Conservation (phyloP, 768 basidiomycete genomes). For the Hericium alpestre region DNA sequence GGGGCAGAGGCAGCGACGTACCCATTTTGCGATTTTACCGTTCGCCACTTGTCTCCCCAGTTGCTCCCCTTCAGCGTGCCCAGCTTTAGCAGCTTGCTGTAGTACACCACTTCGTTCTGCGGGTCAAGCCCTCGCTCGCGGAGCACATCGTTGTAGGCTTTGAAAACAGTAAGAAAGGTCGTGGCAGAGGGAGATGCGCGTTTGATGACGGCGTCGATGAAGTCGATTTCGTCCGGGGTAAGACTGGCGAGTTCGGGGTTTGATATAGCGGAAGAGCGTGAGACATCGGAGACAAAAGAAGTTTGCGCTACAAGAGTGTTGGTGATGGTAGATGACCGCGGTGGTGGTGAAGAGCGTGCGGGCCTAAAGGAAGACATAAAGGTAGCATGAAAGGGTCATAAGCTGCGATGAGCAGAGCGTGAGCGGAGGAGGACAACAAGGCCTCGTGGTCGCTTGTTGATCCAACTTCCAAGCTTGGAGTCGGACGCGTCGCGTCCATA, state of each 20-base stretch:
- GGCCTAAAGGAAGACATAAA: constrained; percentile 25
- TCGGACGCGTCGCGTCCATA: background rate
- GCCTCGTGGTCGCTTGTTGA: background rate
- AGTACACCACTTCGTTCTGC: constrained; percentile 68
- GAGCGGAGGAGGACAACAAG: background rate
- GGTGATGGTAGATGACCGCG: constrained; percentile 2
- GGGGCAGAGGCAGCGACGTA: constrained; percentile 19
- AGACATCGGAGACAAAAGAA: constrained; percentile 15
- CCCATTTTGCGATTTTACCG: constrained; percentile 49
- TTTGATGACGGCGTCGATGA: constrained; percentile 65
- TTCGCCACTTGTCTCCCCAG: constrained; percentile 77
- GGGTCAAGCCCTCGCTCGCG: constrained; percentile 67
- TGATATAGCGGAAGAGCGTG: constrained; percentile 12
- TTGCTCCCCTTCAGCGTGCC: constrained; percentile 70
- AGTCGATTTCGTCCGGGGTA: constrained; percentile 42
- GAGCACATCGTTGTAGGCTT: constrained; percentile 74
- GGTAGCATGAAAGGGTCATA: background rate
- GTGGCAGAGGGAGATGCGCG: constrained; percentile 60
- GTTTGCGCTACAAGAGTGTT: constrained; percentile 11
- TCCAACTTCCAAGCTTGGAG: background rate
- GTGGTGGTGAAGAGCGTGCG: constrained; percentile 21
- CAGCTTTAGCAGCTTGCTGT: constrained; percentile 72
- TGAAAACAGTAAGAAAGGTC: constrained; percentile 73
- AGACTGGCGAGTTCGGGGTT: constrained; percentile 21
- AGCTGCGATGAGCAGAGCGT: background rate